Percentiles rank a stretch among this genome's conserved stretches.
These are phyloP conservation scores for Ormosia semicastrata DNA, from an alignment of 306 rosid species.

Conservation along the genomic window DNA sequence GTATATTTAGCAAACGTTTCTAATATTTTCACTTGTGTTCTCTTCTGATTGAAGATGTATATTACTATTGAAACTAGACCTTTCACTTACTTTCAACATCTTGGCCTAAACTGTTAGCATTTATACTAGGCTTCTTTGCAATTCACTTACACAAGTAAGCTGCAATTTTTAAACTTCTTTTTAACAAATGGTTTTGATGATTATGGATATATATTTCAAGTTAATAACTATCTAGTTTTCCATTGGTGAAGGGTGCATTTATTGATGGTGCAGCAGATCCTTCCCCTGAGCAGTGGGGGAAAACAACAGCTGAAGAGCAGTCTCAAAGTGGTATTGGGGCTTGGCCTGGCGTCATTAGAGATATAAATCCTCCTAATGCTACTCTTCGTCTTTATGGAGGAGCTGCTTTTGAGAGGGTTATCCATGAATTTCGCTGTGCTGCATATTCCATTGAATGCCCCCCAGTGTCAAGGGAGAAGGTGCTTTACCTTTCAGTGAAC, in stretches of 20 bases:
- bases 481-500: constrained; percentile 17
- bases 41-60: neutral
- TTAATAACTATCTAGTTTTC: constrained; percentile 6
- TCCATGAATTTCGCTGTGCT: constrained; percentile 93
- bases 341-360: constrained; percentile 85
- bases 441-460: constrained; percentile 97
- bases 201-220: neutral
- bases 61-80: neutral
- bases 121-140: neutral
- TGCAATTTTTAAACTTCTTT: neutral
- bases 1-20: neutral
- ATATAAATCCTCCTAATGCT: constrained; percentile 82
- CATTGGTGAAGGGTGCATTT: constrained; percentile 62
- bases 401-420: constrained; percentile 97
- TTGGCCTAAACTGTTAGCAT: neutral
- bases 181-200: neutral
- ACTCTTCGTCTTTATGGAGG: constrained; percentile 93
- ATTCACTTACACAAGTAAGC: neutral
- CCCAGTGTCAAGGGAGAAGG: constrained; percentile 95
- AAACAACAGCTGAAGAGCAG: constrained; percentile 80
- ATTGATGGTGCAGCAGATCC: constrained; percentile 99
- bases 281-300: constrained; percentile 98
- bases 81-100: neutral
- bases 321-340: constrained; percentile 76
- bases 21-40: neutral